A percentile compares a stretch with the other conserved stretches of the same genome.
Conservation (phyloP, 2,329 filamentous ascomycete genomes). For the Gnomoniopsis smithogilvyi region DNA sequence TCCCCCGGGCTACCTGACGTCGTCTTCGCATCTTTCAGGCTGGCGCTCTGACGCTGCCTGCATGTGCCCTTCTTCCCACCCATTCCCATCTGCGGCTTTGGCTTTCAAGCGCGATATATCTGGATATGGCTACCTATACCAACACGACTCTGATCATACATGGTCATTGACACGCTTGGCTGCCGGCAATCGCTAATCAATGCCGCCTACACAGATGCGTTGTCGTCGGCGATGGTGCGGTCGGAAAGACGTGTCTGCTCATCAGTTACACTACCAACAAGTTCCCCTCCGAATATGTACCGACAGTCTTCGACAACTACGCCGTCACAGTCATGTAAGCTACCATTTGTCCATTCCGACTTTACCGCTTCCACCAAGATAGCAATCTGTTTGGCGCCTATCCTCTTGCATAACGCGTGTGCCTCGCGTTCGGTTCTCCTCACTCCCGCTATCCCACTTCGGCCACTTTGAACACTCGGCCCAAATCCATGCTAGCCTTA, state of each 20-base stretch:
- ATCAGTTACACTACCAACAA: slow-evolving; percentile 99
- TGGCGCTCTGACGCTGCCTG: background rate
- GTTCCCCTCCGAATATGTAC: slow-evolving; percentile 99
- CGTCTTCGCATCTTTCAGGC: background rate
- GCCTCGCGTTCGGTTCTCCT: slow-evolving; percentile 5
- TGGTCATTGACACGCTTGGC: background rate
- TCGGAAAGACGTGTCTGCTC: slow-evolving; percentile 97
- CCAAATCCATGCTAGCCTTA: background rate
- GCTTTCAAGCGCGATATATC: slow-evolving; percentile 3
- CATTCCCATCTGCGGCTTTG: slow-evolving; percentile 3
- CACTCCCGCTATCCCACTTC: background rate
- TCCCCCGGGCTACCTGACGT: background rate
- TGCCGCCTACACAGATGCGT: slow-evolving; percentile 68
- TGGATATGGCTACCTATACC: slow-evolving; percentile 2
- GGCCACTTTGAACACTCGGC: background rate
- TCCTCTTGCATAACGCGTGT: slow-evolving; percentile 12
- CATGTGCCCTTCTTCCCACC: background rate
- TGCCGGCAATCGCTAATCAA: slow-evolving; percentile 17
- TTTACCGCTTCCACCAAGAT: background rate
- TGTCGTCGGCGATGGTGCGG: slow-evolving; percentile 97
- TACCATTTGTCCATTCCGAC: slow-evolving; percentile 28
- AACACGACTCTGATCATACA: slow-evolving; percentile 1
- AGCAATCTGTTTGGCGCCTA: slow-evolving; percentile 11
- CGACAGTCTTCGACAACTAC: slow-evolving; percentile 99
- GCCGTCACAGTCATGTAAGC: slow-evolving; percentile 98